A percentile compares a stretch with the other conserved stretches of the same genome.
These are phyloP conservation scores for Penicillium paxilli DNA, from an alignment of 495 filamentous ascomycete genomes.

Conservation along the genomic window DNA sequence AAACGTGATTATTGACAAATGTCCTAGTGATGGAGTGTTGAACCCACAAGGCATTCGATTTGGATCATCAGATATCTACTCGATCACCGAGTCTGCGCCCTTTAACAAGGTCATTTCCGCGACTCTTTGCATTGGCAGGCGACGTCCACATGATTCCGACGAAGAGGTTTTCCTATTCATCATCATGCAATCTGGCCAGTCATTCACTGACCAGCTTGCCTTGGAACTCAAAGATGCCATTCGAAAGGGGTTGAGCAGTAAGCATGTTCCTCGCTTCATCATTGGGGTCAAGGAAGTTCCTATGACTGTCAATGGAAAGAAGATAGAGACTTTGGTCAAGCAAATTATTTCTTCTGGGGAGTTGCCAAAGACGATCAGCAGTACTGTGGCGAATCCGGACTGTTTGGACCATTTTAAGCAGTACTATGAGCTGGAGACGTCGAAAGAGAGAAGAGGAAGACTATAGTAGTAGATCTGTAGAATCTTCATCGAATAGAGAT, in stretches of 20 bases:
- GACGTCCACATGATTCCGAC: conserved; percentile 61
- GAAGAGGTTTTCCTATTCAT: conserved; percentile 73
- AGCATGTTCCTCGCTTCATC: conserved; percentile 71
- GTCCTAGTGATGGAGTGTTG: conserved; percentile 63
- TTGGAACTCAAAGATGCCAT: conserved; percentile 59
- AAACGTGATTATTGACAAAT: background rate
- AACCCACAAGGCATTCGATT: conserved; percentile 75
- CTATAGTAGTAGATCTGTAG: conserved; percentile 3
- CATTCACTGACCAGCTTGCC: conserved; percentile 53
- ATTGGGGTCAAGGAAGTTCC: conserved; percentile 75
- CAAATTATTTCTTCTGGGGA: conserved; percentile 58
- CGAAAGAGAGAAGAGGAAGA: conserved; percentile 4
- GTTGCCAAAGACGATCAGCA: conserved; percentile 17
- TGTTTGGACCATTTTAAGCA: conserved; percentile 19
- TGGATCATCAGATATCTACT: conserved; percentile 72
- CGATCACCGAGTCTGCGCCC: conserved; percentile 54
- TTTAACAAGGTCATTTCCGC: conserved; percentile 60
- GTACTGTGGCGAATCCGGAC: conserved; percentile 20
- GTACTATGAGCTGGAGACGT: conserved; percentile 9
- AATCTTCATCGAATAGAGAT: too few species aligned
- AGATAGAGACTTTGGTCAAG: conserved; percentile 75
- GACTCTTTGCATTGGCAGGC: conserved; percentile 69
- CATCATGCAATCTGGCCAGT: conserved; percentile 61
- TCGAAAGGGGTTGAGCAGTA: conserved; percentile 56
- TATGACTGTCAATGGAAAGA: conserved; percentile 77